Conservation (phyloP, 805 yeast genomes). For the Metschnikowia vanudenii region DNA sequence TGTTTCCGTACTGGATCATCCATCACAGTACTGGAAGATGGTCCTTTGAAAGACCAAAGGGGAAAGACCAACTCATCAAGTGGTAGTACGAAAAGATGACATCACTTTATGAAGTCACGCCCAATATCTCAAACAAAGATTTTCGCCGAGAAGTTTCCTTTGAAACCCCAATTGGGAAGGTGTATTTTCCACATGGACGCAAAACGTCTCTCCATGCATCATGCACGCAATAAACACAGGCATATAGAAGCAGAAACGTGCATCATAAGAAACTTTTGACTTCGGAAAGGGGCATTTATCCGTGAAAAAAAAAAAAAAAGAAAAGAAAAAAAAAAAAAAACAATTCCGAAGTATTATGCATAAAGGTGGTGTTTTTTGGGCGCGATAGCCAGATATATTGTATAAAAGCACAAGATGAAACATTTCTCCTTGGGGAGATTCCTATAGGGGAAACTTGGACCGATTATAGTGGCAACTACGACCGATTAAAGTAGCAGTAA, state of each 20-base stretch:
- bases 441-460: too few relatives aligned
- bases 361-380: too few relatives aligned
- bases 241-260: not conserved
- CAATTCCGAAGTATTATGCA: too few relatives aligned
- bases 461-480: too few relatives aligned
- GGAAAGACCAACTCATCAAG: not conserved
- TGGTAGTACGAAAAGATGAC: not conserved
- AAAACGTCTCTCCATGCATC: slow-evolving; percentile 3
- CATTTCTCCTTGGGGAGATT: not conserved
- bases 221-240: slow-evolving; percentile 5
- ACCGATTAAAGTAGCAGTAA: too few relatives aligned
- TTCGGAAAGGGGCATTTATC: too few relatives aligned
- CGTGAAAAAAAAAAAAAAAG: too few relatives aligned
- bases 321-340: too few relatives aligned
- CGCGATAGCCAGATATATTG: too few relatives aligned
- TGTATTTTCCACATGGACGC: slow-evolving; percentile 6
- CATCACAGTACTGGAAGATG: not conserved
- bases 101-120: not conserved
- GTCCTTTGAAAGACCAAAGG: slow-evolving; percentile 8
- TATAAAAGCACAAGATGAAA: too few relatives aligned
- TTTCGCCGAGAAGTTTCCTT: slow-evolving; percentile 6
- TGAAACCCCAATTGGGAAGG: slow-evolving; percentile 10
- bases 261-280: not conserved
- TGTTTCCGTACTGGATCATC: not conserved
- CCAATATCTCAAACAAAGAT: slow-evolving; percentile 1